phyloP scores from a whole-genome alignment of 169 alveolate genomes.

The Plasmodium knowlesi region DNA sequence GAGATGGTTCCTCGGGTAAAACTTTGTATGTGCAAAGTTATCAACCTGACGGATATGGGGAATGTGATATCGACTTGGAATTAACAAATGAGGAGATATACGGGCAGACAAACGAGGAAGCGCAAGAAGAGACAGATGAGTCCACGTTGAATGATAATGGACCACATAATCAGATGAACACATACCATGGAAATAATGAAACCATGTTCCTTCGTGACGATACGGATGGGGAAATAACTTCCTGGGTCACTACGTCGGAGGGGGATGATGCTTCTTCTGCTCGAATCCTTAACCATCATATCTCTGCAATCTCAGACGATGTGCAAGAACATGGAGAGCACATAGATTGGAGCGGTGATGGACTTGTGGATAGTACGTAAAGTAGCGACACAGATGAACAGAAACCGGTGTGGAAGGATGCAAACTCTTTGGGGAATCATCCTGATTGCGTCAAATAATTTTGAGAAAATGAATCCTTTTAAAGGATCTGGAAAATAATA shows the following conservation, averaged over 20 bases:
- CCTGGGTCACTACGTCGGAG: neutral
- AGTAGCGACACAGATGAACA: neutral
- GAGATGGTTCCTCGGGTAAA: neutral
- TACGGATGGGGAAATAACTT: neutral
- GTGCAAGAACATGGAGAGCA: neutral
- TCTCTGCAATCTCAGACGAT: neutral
- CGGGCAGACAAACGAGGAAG: neutral
- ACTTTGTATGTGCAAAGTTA: neutral
- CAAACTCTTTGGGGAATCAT: neutral
- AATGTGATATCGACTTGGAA: neutral
- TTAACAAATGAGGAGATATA: neutral
- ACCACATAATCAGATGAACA: neutral
- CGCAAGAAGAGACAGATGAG: neutral
- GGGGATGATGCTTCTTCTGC: neutral
- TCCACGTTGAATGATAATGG: neutral
- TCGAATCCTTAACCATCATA: neutral
- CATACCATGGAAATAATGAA: neutral
- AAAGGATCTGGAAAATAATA: neutral
- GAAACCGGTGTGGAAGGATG: neutral
- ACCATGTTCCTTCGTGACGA: neutral
- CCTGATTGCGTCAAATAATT: neutral
- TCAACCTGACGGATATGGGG: neutral
- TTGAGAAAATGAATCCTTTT: neutral
- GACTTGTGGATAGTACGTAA: neutral
- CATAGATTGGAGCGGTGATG: neutral